phyloP scores from a whole-genome alignment of 352 stramenopile genomes.

The Phytophthora crassamura region DNA sequence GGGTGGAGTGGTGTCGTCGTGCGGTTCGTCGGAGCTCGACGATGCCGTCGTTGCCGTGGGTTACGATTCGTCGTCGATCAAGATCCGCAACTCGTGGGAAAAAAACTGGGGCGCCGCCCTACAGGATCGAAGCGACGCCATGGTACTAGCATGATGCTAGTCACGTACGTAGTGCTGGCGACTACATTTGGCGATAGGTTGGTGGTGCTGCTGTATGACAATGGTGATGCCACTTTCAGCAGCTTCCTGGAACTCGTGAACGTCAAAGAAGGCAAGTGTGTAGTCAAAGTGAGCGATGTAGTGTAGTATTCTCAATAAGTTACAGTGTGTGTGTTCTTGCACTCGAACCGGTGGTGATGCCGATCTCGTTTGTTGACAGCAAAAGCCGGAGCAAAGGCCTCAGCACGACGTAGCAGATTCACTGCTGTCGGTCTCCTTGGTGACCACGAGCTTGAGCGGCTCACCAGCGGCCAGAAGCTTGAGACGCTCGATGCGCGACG shows the following conservation, averaged over 20 bases:
- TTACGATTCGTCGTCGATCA: constrained; percentile 92
- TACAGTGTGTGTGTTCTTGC: constrained; percentile 19
- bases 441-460: constrained; percentile 14
- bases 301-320: constrained; percentile 22
- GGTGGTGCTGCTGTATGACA: no score
- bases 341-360: constrained; percentile 7
- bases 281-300: no score
- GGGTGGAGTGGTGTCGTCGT: constrained; percentile 86
- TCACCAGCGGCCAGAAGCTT: constrained; percentile 47
- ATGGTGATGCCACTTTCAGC: no score
- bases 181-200: no score
- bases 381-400: background rate
- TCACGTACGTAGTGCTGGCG: no score
- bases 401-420: constrained; percentile 16
- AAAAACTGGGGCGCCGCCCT: constrained; percentile 64
- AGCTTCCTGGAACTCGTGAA: no score
- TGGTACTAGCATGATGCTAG: no score
- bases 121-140: no score
- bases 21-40: constrained; percentile 90
- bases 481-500: constrained; percentile 74
- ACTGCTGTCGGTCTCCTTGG: constrained; percentile 16
- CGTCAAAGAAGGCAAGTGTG: no score
- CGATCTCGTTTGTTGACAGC: background rate
- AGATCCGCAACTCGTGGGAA: constrained; percentile 99
- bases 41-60: constrained; percentile 97